Percentiles rank a stretch among this genome's conserved stretches.
Evolutionary conservation across 495 filamentous ascomycete genomes (phyloP).

Genomic region (Sporormia fimetaria): DNA sequence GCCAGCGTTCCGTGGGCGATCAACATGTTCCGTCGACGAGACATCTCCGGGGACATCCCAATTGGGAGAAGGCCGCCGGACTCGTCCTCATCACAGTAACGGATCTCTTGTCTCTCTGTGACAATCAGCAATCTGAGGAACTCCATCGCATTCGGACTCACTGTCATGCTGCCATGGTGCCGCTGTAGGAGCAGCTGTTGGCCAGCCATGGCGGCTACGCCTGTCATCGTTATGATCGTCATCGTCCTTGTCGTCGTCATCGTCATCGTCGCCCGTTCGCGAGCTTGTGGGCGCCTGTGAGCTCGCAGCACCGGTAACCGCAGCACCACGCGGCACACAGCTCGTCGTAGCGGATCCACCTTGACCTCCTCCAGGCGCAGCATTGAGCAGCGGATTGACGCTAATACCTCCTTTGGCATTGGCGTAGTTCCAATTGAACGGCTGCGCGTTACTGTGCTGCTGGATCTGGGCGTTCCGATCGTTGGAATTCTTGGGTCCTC

Average conservation of each 20-base stretch:
- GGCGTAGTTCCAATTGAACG: constrained; percentile 48
- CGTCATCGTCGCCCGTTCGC: too few relatives aligned
- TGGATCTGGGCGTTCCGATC: constrained; percentile 39
- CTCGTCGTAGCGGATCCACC: not conserved
- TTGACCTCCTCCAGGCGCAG: constrained; percentile 11
- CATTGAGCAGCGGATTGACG: constrained; percentile 48
- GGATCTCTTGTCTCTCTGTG: constrained; percentile 21
- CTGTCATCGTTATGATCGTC: not conserved
- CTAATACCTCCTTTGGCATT: constrained; percentile 42
- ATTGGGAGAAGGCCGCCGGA: not conserved
- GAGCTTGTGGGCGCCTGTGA: too few relatives aligned
- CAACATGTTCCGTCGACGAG: constrained; percentile 19
- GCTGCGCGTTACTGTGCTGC: constrained; percentile 46
- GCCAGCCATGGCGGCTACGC: not conserved
- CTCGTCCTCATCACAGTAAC: constrained; percentile 21
- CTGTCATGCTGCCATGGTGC: not conserved
- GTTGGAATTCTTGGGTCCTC: constrained; percentile 45
- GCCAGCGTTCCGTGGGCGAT: constrained; percentile 33
- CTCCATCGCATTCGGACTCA: too few relatives aligned
- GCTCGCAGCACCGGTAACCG: constrained; percentile 5
- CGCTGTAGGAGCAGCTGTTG: constrained; percentile 7
- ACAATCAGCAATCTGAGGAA: too few relatives aligned
- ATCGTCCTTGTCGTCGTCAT: constrained; percentile 5
- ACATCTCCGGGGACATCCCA: not conserved
- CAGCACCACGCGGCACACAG: not conserved